phyloP scores from a whole-genome alignment of 805 yeast species.

The Suhomyces faveliae region DNA sequence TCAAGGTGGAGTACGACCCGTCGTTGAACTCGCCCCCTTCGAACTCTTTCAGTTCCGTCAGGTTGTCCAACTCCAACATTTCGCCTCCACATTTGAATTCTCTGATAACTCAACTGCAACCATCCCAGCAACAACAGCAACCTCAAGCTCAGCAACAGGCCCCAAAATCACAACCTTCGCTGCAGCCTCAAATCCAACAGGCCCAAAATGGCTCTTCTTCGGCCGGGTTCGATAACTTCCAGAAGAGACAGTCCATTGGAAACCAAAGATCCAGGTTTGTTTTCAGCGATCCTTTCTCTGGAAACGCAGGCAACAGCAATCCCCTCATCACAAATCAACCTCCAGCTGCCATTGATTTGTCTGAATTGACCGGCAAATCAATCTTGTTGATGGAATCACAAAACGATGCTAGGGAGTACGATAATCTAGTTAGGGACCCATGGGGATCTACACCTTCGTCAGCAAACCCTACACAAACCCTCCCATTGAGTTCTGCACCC shows the following conservation, averaged over 20 bases:
- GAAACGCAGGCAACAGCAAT: slow-evolving; percentile 6
- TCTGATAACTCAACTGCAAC: neutral
- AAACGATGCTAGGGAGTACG: slow-evolving; percentile 47
- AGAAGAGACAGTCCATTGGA: slow-evolving; percentile 54
- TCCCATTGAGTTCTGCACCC: slow-evolving; percentile 28
- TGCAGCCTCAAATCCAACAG: neutral
- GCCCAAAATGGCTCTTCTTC: neutral
- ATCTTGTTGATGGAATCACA: slow-evolving; percentile 46
- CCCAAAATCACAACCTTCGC: neutral
- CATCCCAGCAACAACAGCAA: slow-evolving; percentile 8
- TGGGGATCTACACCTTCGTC: slow-evolving; percentile 27
- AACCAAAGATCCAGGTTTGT: slow-evolving; percentile 66
- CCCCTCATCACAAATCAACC: neutral
- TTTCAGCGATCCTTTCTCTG: slow-evolving; percentile 59
- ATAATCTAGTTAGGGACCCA: slow-evolving; percentile 48
- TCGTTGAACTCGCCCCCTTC: slow-evolving; percentile 15
- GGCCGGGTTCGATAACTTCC: slow-evolving; percentile 26
- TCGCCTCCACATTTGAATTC: slow-evolving; percentile 31
- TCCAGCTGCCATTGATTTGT: slow-evolving; percentile 29
- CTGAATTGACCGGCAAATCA: slow-evolving; percentile 42
- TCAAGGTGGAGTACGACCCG: slow-evolving; percentile 36
- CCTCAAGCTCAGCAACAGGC: slow-evolving; percentile 3
- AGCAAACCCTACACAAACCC: neutral
- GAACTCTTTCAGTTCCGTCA: slow-evolving; percentile 24
- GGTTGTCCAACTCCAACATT: slow-evolving; percentile 26